Conservation (phyloP, 2,329 filamentous ascomycete species). For the Sporothrix mexicana region DNA sequence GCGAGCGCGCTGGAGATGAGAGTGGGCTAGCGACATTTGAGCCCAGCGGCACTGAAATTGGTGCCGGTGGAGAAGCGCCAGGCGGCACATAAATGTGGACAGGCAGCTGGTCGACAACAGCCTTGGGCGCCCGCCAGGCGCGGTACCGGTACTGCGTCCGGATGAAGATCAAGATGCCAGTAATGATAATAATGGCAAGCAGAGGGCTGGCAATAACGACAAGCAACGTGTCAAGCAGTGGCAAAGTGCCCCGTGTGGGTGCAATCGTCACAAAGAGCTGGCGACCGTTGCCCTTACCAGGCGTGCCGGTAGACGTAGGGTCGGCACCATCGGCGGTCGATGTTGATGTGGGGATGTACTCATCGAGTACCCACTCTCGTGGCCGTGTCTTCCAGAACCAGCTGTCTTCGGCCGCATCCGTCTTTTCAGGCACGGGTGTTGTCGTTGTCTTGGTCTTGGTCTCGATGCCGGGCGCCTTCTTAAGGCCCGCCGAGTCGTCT, state of each 20-base stretch:
- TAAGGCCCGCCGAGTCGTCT: constrained; percentile 12
- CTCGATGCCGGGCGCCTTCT: constrained; percentile 20
- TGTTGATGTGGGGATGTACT: constrained; percentile 33
- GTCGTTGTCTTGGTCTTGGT: constrained; percentile 17
- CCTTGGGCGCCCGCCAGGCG: constrained; percentile 97
- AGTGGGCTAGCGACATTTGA: constrained; percentile 40
- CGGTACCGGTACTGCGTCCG: constrained; percentile 86
- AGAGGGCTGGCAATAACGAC: constrained; percentile 95
- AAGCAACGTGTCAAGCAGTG: constrained; percentile 95
- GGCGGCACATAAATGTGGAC: constrained; percentile 95
- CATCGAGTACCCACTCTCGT: constrained; percentile 37
- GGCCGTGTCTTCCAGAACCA: constrained; percentile 35
- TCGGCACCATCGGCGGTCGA: background rate
- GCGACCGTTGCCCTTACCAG: background rate
- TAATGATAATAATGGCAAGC: constrained; percentile 88
- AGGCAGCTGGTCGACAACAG: constrained; percentile 90
- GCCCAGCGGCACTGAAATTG: constrained; percentile 15
- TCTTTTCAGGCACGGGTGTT: constrained; percentile 20
- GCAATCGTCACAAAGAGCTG: constrained; percentile 95
- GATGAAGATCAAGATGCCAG: constrained; percentile 84
- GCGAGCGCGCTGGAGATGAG: constrained; percentile 61
- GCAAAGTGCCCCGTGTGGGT: constrained; percentile 84
- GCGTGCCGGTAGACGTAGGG: background rate
- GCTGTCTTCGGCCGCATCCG: background rate
- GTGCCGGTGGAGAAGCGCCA: constrained; percentile 35